phyloP scores from a whole-genome alignment of 805 yeast genomes.

The Candida pseudoglaebosa region DNA sequence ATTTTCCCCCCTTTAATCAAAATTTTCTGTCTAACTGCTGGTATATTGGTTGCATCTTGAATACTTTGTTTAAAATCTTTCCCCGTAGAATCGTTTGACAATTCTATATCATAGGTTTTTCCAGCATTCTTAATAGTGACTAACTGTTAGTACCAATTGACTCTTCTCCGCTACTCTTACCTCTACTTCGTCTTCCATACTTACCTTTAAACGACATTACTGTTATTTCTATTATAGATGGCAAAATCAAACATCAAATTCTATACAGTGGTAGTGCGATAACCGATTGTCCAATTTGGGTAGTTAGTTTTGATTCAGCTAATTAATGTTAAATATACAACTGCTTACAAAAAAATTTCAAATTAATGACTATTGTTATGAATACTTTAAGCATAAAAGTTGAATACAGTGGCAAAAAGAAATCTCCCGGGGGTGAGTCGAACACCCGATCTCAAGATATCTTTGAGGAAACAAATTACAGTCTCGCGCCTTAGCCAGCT shows the following conservation, averaged over 20 bases:
- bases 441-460: conserved; percentile 21
- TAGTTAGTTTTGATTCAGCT: neutral
- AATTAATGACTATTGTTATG: neutral
- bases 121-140: conserved; percentile 40
- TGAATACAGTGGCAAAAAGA: neutral
- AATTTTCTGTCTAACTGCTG: conserved; percentile 87
- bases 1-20: conserved; percentile 87
- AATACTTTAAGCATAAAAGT: neutral
- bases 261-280: neutral
- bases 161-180: neutral
- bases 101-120: conserved; percentile 33
- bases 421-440: conserved; percentile 23
- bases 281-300: neutral
- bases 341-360: no score
- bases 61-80: conserved; percentile 64
- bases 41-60: conserved; percentile 71
- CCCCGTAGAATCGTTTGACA: conserved; percentile 56
- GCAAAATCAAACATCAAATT: neutral
- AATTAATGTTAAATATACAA: neutral
- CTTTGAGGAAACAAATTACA: conserved; percentile 15
- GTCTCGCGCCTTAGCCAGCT: conserved; percentile 24
- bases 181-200: neutral
- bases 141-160: conserved; percentile 8
- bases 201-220: neutral
- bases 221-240: neutral